Evolutionary conservation across 306 rosid genomes (phyloP), one percentile per base, ranked within the genome.

Genomic region (Neltuma alba): DNA sequence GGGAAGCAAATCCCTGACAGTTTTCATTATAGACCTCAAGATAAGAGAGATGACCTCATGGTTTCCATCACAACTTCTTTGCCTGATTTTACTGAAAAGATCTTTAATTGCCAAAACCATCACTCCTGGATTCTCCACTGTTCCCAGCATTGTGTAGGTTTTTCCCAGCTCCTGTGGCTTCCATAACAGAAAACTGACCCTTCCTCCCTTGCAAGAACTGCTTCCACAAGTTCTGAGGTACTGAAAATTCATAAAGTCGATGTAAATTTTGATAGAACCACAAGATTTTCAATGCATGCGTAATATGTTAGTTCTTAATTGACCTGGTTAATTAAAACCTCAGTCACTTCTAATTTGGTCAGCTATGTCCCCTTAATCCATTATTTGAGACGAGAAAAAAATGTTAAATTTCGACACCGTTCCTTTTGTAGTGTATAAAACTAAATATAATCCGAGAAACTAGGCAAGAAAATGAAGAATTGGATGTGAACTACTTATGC

Each of bases 71-170:
- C 77, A 90, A 76, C 99, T 95, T 85, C 96, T 87, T 72, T 90
- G 97, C 87, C 93, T 90, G 30, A 95, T 85, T 88, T 95, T 95
- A 25, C 79, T 76, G 83, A 95, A 95, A 20, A 95, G 91, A 73
- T 95, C 99, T 87, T 95, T 92, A 54, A 95, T 95, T 18, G 99
- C 99, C 91, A 92, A 83, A 85, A 95, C 99, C 98, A 95, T 95
- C 72, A 95, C 99, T 42, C 99, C 99, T 15, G 98, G 98, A 86
- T 78, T 95, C 88, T 92, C 98, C 58, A 89, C 58, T 4, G 97
- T 95, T 2, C 99, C 98, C 1, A 95, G 96, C 99, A 95, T 95
- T 58, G 99, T 95, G 82, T 92, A 92, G 2, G 99, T 95, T 79
- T 95, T 95, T 42, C 47, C 99, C 99, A 78, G 99, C 99, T 64